Evolutionary conservation across 2,329 filamentous ascomycete genomes (phyloP), one percentile per base, ranked within the genome.

Genomic region (Exophiala mesophila): DNA sequence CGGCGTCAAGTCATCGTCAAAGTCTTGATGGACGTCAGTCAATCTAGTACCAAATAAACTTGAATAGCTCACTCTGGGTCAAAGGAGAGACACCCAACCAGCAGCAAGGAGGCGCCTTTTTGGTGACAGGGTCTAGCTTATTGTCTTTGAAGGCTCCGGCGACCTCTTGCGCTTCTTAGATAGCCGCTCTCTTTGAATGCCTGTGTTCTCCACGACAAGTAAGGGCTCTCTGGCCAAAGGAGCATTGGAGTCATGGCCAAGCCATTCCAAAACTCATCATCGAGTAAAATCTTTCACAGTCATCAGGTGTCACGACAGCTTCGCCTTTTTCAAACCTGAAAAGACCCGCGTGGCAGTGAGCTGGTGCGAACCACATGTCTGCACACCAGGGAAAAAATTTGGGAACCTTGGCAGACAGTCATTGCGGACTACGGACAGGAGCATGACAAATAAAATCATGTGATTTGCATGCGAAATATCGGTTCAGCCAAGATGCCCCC

Each of bases 11-110:
- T 28, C n/a, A 28, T 28, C 24, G 24, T 28, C 24, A 28, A 28
- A n/a, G 8, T 28, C 24, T 28, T 28, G 24, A 28, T 28, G 24
- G 24, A 28, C 24, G 24, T 28, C 24, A 28, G 24, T 28, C n/a
- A 28, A 28, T 28, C 24, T 28, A 28, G 24, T 28, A 28, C 24
- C 24, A 28, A 28, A 28, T n/a, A 28, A 28, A 28, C 24, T 28
- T 28, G 24, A 28, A 28, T 28, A 28, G 24, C 24, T 28, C 24
- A 28, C 24, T 28, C n/a, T 28, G 24, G 24, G 24, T 28, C 24
- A 28, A 28, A 28, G 8, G 24, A 28, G 24, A 28, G 24, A 28
- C 24, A 28, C 24, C 24, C 24, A 28, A 28, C 24, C 24, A 28
- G 24, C 24, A 28, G 24, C 24, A 28, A 28, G 24, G 24, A 28